phyloP scores from a whole-genome alignment of 192 early-diverging fungal species.

The Podila clonocystis region DNA sequence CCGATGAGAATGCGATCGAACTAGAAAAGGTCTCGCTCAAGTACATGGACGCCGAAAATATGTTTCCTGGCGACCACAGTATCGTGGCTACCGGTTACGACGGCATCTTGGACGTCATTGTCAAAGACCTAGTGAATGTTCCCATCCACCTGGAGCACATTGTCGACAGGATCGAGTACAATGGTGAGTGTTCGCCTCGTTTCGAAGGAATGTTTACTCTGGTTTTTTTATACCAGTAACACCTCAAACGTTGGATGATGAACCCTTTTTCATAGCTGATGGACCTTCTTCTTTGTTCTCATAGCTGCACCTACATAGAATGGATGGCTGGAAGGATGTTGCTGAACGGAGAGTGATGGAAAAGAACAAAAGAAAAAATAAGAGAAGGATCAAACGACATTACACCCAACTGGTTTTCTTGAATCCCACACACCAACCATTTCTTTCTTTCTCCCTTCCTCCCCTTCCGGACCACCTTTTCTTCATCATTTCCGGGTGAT shows the following conservation, averaged over 20 bases:
- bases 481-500: background rate
- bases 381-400: background rate
- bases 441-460: background rate
- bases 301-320: background rate
- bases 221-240: background rate
- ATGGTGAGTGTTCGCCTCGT: constrained; percentile 37
- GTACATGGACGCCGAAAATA: constrained; percentile 49
- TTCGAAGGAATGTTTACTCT: constrained; percentile 4
- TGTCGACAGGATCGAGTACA: constrained; percentile 44
- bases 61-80: constrained; percentile 51
- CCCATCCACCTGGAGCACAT: constrained; percentile 43
- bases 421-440: background rate
- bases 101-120: constrained; percentile 26
- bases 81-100: constrained; percentile 48
- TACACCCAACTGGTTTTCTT: too few species aligned
- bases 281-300: background rate
- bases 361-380: background rate
- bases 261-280: constrained; percentile 3
- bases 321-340: background rate
- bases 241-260: constrained; percentile 6
- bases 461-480: background rate
- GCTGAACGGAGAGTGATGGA: background rate
- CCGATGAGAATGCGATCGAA: constrained; percentile 44
- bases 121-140: constrained; percentile 25
- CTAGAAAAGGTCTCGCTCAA: constrained; percentile 50